phyloP scores from a whole-genome alignment of 2,329 filamentous ascomycete genomes.

The Ascocoryne sarcoides region DNA sequence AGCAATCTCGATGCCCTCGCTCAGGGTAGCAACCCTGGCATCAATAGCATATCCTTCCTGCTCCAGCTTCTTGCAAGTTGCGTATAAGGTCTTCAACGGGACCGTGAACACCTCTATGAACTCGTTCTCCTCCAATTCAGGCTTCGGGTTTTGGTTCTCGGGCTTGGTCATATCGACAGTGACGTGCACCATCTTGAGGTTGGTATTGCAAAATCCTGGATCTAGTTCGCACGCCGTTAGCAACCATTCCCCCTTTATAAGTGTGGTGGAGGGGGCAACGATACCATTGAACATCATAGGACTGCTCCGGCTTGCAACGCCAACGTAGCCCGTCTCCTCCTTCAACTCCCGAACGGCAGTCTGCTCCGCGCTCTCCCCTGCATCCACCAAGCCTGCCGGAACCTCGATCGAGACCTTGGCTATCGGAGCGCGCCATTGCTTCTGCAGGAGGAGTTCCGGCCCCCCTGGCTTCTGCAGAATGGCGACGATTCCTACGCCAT shows the following conservation, averaged over 20 bases:
- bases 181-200: constrained; percentile 46
- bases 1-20: constrained; percentile 32
- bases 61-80: constrained; percentile 37
- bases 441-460: constrained; percentile 53
- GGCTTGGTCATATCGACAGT: constrained; percentile 37
- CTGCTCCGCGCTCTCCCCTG: constrained; percentile 50
- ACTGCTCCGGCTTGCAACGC: constrained; percentile 44
- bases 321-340: constrained; percentile 60
- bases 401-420: constrained; percentile 53
- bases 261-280: background rate
- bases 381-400: constrained; percentile 55
- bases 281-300: constrained; percentile 57
- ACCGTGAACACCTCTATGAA: constrained; percentile 45
- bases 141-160: constrained; percentile 37
- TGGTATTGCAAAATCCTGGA: constrained; percentile 59
- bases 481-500: constrained; percentile 66
- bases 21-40: constrained; percentile 32
- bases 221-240: constrained; percentile 31
- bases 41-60: constrained; percentile 32
- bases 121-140: constrained; percentile 41
- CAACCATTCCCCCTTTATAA: background rate
- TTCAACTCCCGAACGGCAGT: constrained; percentile 55
- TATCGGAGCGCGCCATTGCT: constrained; percentile 57
- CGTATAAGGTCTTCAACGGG: constrained; percentile 36
- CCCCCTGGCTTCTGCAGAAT: constrained; percentile 46